These are phyloP conservation scores for Gilbertella persicaria DNA, from an alignment of 371 early-diverging fungal genomes.

Conservation along the genomic window DNA sequence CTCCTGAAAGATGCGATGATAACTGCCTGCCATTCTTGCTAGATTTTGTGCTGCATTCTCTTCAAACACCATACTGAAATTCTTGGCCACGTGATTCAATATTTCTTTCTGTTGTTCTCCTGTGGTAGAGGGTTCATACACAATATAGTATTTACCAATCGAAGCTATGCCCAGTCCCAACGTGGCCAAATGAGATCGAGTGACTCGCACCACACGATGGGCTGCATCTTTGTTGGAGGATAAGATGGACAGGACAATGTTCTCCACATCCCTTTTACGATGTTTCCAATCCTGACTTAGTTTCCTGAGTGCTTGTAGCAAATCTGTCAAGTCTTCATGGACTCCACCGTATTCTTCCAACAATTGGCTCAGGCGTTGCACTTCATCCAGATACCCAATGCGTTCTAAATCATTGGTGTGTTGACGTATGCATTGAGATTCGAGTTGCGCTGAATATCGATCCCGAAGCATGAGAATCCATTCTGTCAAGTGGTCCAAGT, in stretches of 20 bases:
- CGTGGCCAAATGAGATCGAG: slow-evolving; percentile 17
- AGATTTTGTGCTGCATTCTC: slow-evolving; percentile 41
- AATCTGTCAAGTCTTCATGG: slow-evolving; percentile 30
- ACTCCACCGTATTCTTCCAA: slow-evolving; percentile 32
- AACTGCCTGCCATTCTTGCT: slow-evolving; percentile 31
- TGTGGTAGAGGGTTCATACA: slow-evolving; percentile 26
- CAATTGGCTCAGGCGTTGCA: slow-evolving; percentile 14
- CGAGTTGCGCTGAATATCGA: slow-evolving; percentile 24
- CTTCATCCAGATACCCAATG: slow-evolving; percentile 17
- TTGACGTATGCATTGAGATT: slow-evolving; percentile 22
- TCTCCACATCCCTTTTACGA: slow-evolving; percentile 30
- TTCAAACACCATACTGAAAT: slow-evolving; percentile 34
- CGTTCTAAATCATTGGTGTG: slow-evolving; percentile 22
- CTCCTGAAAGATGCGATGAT: slow-evolving; percentile 29
- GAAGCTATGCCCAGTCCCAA: slow-evolving; percentile 28
- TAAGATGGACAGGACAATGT: slow-evolving; percentile 30
- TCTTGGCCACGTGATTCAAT: slow-evolving; percentile 22
- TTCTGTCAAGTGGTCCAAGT: slow-evolving; percentile 25
- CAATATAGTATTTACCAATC: slow-evolving; percentile 28
- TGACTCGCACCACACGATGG: slow-evolving; percentile 22
- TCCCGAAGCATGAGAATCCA: slow-evolving; percentile 28
- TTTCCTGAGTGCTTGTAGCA: slow-evolving; percentile 24
- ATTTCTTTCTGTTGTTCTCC: slow-evolving; percentile 19
- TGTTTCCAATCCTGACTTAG: slow-evolving; percentile 33
- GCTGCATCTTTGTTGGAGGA: slow-evolving; percentile 12